phyloP scores from a whole-genome alignment of 352 stramenopile species.

The Phytophthora pini region DNA sequence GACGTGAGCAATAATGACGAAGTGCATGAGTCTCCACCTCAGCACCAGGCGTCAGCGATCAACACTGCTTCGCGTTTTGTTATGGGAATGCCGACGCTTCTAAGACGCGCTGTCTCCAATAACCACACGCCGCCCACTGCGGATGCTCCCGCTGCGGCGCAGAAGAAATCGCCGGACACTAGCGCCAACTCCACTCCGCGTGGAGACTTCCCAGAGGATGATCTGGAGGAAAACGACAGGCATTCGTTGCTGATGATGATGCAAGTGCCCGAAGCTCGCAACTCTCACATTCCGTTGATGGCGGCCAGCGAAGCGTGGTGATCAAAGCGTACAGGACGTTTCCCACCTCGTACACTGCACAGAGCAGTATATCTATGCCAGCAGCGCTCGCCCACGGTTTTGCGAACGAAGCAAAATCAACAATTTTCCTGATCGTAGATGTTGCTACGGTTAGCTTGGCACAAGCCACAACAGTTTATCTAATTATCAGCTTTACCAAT shows the following conservation, averaged over 20 bases:
- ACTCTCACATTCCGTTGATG: slow-evolving; percentile 72
- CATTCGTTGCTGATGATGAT: slow-evolving; percentile 76
- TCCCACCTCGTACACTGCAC: slow-evolving; percentile 18
- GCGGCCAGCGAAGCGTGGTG: slow-evolving; percentile 47
- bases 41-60: slow-evolving; percentile 23
- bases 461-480: slow-evolving; percentile 21
- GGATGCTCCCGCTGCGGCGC: slow-evolving; percentile 4
- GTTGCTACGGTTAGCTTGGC: slow-evolving; percentile 9
- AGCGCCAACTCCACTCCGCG: slow-evolving; percentile 28
- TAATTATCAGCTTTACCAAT: slow-evolving; percentile 33
- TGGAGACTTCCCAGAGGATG: slow-evolving; percentile 32
- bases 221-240: slow-evolving; percentile 49
- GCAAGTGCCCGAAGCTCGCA: slow-evolving; percentile 57
- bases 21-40: slow-evolving; percentile 1
- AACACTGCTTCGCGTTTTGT: slow-evolving; percentile 61
- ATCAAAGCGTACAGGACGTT: slow-evolving; percentile 10
- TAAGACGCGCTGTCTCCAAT: slow-evolving; percentile 46
- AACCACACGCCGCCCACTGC: slow-evolving; percentile 25
- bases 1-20: slow-evolving; percentile 12
- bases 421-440: slow-evolving; percentile 5
- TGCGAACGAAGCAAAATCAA: slow-evolving; percentile 34
- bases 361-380: slow-evolving; percentile 35
- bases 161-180: slow-evolving; percentile 41
- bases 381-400: slow-evolving; percentile 23
- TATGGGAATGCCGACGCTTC: slow-evolving; percentile 68